Base-by-base conservation (phyloP, 345 rosid species). In the Pistacia vera region DNA sequence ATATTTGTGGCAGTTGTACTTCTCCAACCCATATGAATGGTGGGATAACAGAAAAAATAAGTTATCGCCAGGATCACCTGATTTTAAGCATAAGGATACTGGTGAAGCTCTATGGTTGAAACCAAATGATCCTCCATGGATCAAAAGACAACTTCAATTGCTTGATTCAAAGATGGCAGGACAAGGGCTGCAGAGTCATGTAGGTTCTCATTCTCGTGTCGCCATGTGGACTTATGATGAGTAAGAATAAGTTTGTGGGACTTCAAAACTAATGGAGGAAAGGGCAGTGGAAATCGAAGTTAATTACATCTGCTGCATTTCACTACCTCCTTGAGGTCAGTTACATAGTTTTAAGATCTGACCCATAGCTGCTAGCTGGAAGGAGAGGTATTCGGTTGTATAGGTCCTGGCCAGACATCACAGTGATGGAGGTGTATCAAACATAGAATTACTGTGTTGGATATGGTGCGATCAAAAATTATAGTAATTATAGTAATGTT, bases 1-100 rank as follows among this genome's bases (percentile, higher is more conserved):
- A 28, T 81, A 88, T 77, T 81, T 92, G 82, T 92, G 98, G 98
- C 96, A 94, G 72, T 80, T 87, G 72, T 90, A 86, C 78, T 94
- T 94, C 64, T 55, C 79, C 69, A 90, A 77, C 73, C 97, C 94
- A 30, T 59, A 72, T n/a, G 94, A 89, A 66, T 92, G 98, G 98
- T 94, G 92, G 93, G 97, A 94, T 81, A 84, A 87, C 60, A 88
- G 98, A 79, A 80, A 66, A 44, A 14, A n/a, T 8, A 94, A 94
- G 92, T 81, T 1, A 58, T 69, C 80, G 63, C 80, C 90, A 20
- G 46, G 54, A 35, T 70, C 75, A n/a, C 97, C 98, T 13, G 97
- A 94, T 84, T 92, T 94, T 68, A 85, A 66, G 82, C 95, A 94
- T 78, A 90, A 86, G 84, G 79, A 79, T 74, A 94, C 96, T 41